phyloP scores from a whole-genome alignment of 176 grass and related monocot genomes.

The Cocos nucifera region DNA sequence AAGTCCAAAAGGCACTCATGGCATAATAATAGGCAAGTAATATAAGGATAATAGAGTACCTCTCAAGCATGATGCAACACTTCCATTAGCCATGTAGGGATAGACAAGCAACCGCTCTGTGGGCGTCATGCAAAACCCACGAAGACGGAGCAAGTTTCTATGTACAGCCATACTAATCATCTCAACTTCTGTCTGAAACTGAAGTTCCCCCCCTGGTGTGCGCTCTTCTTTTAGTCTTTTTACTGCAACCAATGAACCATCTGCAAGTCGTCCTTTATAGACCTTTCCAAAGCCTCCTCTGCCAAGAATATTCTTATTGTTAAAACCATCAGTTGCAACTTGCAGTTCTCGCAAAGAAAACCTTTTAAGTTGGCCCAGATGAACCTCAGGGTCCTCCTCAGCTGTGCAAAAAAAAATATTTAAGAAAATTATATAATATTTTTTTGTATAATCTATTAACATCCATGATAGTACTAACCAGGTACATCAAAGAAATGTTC shows the following conservation, averaged over 20 bases:
- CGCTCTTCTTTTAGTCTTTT: constrained; percentile 67
- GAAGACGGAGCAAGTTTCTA: constrained; percentile 51
- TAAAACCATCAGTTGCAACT: constrained; percentile 55
- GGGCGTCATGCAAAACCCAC: constrained; percentile 71
- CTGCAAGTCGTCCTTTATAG: constrained; percentile 61
- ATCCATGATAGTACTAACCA: constrained; percentile 32
- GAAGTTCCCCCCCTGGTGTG: constrained; percentile 50
- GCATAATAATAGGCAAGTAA: no score
- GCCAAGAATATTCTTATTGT: constrained; percentile 54
- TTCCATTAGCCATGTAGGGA: constrained; percentile 77
- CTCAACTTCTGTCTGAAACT: constrained; percentile 66
- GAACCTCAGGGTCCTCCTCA: constrained; percentile 62
- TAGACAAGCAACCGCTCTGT: constrained; percentile 59
- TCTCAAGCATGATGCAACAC: constrained; percentile 64
- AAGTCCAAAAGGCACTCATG: neutral
- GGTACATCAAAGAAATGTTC: constrained; percentile 81
- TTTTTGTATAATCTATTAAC: constrained; percentile 5
- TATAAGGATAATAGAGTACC: constrained; percentile 26
- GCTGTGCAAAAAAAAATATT: constrained; percentile 32
- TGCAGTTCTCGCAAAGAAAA: constrained; percentile 66
- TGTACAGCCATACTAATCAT: constrained; percentile 68
- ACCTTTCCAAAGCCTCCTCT: constrained; percentile 74
- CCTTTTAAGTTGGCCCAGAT: constrained; percentile 62
- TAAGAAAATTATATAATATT: constrained; percentile 11
- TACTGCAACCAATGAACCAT: constrained; percentile 58